Percentiles rank a stretch among this genome's conserved stretches.
phyloP scores from a whole-genome alignment of 495 filamentous ascomycete species.

The Staphylotrichum longicolle region DNA sequence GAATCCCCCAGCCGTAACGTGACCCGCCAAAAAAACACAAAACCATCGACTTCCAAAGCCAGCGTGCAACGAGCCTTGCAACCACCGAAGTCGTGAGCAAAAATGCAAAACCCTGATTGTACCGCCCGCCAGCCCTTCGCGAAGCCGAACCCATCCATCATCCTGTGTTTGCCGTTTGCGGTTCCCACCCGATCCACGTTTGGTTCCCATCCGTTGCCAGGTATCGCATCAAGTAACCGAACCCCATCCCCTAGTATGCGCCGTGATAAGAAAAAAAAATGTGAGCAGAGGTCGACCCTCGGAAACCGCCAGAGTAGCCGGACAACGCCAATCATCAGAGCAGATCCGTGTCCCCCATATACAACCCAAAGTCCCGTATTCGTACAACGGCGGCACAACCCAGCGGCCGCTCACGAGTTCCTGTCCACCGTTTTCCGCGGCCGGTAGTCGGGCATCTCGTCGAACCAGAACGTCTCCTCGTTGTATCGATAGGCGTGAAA shows the following conservation, averaged over 20 bases:
- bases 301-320: background rate
- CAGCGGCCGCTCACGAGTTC: conserved; percentile 23
- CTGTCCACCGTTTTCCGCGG: conserved; percentile 56
- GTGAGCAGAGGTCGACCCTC: background rate
- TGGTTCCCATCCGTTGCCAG: background rate
- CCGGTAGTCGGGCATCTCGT: conserved; percentile 74
- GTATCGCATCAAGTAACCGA: conserved; percentile 3
- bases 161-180: background rate
- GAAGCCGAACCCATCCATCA: background rate
- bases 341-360: background rate
- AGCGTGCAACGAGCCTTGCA: no score
- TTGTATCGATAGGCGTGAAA: conserved; percentile 94
- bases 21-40: background rate
- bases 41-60: no score
- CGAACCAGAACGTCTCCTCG: conserved; percentile 70
- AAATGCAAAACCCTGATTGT: no score
- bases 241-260: conserved; percentile 6
- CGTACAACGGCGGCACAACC: conserved; percentile 4
- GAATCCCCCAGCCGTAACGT: background rate
- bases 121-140: background rate
- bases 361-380: conserved; percentile 1
- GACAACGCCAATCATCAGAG: conserved; percentile 7
- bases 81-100: no score
- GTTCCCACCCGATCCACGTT: background rate
- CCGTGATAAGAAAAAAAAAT: background rate